Conservation (phyloP, 2,329 filamentous ascomycete genomes). For the Hypoxylon sp. region DNA sequence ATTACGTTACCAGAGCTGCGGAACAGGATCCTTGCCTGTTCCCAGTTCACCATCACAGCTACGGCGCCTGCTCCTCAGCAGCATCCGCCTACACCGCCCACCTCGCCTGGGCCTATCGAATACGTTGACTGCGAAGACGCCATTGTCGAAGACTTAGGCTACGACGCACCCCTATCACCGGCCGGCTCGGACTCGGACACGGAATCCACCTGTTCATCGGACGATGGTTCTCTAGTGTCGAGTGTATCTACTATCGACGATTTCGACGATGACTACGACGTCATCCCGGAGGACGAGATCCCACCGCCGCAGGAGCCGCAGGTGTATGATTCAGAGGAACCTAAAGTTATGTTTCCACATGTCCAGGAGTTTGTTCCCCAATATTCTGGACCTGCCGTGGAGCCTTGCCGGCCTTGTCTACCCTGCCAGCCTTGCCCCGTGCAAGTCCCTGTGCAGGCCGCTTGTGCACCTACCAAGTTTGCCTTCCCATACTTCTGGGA, state of each 20-base stretch:
- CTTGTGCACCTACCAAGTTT: slow-evolving; percentile 59
- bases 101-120: slow-evolving; percentile 58
- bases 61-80: slow-evolving; percentile 48
- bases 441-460: slow-evolving; percentile 47
- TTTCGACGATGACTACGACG: slow-evolving; percentile 61
- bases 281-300: slow-evolving; percentile 58
- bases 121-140: slow-evolving; percentile 64
- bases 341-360: slow-evolving; percentile 57
- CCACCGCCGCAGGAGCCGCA: slow-evolving; percentile 54
- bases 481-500: slow-evolving; percentile 63
- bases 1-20: slow-evolving; percentile 85
- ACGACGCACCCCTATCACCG: slow-evolving; percentile 61
- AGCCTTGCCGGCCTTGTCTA: slow-evolving; percentile 53
- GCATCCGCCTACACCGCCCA: slow-evolving; percentile 56
- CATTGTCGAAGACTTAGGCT: slow-evolving; percentile 59
- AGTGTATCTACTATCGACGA: slow-evolving; percentile 65
- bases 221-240: slow-evolving; percentile 68
- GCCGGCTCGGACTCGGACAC: slow-evolving; percentile 58
- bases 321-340: slow-evolving; percentile 61
- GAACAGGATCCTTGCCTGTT: slow-evolving; percentile 79
- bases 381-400: slow-evolving; percentile 56
- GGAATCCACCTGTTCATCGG: slow-evolving; percentile 61
- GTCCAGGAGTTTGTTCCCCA: slow-evolving; percentile 63
- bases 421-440: slow-evolving; percentile 47
- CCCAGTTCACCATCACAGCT: slow-evolving; percentile 72